Conservation (phyloP, 208 protist species). For the Leishmania arabica region DNA sequence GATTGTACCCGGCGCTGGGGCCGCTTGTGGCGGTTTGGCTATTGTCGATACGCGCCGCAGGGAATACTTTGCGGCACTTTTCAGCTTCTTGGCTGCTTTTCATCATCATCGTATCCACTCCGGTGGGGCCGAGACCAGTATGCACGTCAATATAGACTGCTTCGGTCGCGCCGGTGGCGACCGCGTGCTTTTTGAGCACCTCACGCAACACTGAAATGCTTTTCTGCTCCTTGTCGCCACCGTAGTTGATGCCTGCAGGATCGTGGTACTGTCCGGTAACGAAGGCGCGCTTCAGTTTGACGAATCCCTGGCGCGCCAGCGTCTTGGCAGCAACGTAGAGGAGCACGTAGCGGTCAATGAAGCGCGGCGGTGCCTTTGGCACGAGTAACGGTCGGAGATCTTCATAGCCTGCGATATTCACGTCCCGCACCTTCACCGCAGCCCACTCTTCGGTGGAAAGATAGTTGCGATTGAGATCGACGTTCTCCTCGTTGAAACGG, state of each 20-base stretch:
- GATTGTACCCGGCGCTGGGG: constrained; percentile 44
- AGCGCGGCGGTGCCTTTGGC: constrained; percentile 41
- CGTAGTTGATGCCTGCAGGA: constrained; percentile 69
- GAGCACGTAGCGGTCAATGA: constrained; percentile 78
- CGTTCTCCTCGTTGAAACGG: constrained; percentile 86
- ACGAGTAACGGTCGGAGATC: constrained; percentile 37
- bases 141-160: constrained; percentile 77
- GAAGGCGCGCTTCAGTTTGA: constrained; percentile 50
- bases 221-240: constrained; percentile 65
- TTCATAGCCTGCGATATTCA: constrained; percentile 58
- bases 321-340: constrained; percentile 34
- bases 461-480: constrained; percentile 87
- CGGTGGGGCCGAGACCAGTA: constrained; percentile 59
- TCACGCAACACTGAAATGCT: constrained; percentile 59
- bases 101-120: constrained; percentile 79
- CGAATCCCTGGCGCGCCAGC: constrained; percentile 41
- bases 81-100: constrained; percentile 27
- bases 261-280: constrained; percentile 80
- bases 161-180: constrained; percentile 26
- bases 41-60: constrained; percentile 37
- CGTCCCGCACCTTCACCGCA: constrained; percentile 34
- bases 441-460: constrained; percentile 59
- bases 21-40: constrained; percentile 33
- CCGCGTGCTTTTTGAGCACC: constrained; percentile 46
- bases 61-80: constrained; percentile 40